phyloP scores from a whole-genome alignment of 352 stramenopile species.

The Phytophthora lateralis region DNA sequence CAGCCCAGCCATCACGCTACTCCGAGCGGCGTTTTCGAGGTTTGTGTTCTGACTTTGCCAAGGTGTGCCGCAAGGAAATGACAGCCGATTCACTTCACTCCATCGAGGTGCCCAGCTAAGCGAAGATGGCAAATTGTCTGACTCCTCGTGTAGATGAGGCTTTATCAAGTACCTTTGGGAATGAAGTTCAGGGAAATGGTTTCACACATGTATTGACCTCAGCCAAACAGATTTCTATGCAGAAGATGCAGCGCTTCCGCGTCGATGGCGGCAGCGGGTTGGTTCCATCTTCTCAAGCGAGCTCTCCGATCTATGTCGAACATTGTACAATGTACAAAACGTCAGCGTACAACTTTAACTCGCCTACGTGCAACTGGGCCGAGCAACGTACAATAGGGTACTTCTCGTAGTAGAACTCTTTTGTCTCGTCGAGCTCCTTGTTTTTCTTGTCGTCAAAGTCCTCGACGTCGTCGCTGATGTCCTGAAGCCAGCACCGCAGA shows the following conservation, averaged over 20 bases:
- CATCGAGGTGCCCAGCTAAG: constrained; percentile 49
- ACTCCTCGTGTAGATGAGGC: constrained; percentile 11
- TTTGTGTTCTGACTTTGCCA: constrained; percentile 71
- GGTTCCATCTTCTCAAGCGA: constrained; percentile 31
- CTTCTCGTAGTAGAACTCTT: constrained; percentile 84
- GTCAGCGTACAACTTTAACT: constrained; percentile 1
- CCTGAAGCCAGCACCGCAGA: constrained; percentile 30
- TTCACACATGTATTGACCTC: constrained; percentile 21
- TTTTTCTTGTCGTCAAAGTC: constrained; percentile 70
- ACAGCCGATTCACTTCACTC: constrained; percentile 57
- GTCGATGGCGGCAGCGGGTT: constrained; percentile 7
- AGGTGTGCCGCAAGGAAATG: constrained; percentile 75
- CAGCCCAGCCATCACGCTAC: constrained; percentile 54
- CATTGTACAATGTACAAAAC: neutral
- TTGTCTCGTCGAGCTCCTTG: constrained; percentile 69
- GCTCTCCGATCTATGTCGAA: constrained; percentile 48
- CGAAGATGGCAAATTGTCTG: neutral
- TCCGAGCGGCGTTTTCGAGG: constrained; percentile 66
- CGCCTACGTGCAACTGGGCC: neutral
- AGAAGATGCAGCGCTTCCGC: constrained; percentile 8
- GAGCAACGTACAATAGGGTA: constrained; percentile 78
- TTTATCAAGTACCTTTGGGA: neutral
- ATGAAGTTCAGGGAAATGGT: constrained; percentile 10
- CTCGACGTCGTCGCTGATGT: constrained; percentile 73
- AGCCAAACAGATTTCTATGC: constrained; percentile 5